A percentile compares a stretch with the other conserved stretches of the same genome.
Evolutionary conservation across 2,329 filamentous ascomycete genomes (phyloP).

Genomic region (Nothopassalora personata): DNA sequence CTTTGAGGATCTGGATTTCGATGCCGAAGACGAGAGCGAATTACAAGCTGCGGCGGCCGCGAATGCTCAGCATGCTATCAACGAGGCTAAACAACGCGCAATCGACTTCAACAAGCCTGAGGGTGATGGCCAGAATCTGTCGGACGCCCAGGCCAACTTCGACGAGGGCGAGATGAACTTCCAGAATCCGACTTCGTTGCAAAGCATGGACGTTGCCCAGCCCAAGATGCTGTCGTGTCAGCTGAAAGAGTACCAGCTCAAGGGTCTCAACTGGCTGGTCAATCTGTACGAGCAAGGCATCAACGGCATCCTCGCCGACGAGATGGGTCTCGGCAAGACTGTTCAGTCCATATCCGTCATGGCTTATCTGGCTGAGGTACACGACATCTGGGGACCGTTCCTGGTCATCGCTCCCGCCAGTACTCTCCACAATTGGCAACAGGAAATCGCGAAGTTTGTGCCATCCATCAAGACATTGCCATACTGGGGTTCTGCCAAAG

Average conservation of each 20-base stretch:
- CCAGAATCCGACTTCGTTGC: constrained; percentile 93
- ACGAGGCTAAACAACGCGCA: constrained; percentile 88
- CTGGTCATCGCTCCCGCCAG: constrained; percentile 93
- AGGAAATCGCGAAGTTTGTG: constrained; percentile 93
- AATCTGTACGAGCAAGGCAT: constrained; percentile 99
- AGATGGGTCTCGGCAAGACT: constrained; percentile 99
- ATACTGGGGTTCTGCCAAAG: constrained; percentile 93
- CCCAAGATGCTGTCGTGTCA: constrained; percentile 89
- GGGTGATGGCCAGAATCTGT: constrained; percentile 51
- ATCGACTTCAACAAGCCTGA: constrained; percentile 74
- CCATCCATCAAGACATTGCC: constrained; percentile 91
- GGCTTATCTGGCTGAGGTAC: constrained; percentile 94
- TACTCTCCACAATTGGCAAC: constrained; percentile 98
- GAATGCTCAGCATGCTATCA: constrained; percentile 92
- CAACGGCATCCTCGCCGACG: constrained; percentile 96
- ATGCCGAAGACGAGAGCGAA: constrained; percentile 82
- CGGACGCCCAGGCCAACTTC: constrained; percentile 47
- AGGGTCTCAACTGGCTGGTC: constrained; percentile 98
- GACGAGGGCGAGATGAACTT: constrained; percentile 99
- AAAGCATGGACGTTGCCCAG: constrained; percentile 89
- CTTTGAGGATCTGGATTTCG: constrained; percentile 92
- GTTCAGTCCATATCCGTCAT: constrained; percentile 99
- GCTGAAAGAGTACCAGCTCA: constrained; percentile 97
- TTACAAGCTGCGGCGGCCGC: constrained; percentile 82
- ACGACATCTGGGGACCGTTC: constrained; percentile 98